These are phyloP conservation scores for Pichia sp. DNA, from an alignment of 1,139 yeast species.

Conservation along the genomic window DNA sequence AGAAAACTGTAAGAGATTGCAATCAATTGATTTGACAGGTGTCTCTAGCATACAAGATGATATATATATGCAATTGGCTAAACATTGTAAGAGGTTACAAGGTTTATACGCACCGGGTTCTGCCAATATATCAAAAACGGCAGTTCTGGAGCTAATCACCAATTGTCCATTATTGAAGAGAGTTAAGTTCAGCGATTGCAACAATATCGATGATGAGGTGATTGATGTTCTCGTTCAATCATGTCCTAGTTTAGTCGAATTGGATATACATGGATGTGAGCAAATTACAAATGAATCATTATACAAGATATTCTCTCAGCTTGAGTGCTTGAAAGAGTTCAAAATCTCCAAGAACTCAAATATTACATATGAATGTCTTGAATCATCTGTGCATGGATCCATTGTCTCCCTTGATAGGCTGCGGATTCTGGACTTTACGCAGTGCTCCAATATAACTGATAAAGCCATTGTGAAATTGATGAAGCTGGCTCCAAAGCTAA, in stretches of 20 bases:
- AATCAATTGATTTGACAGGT: slow-evolving; percentile 87
- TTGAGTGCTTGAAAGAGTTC: slow-evolving; percentile 73
- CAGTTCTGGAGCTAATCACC: slow-evolving; percentile 52
- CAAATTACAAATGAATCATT: slow-evolving; percentile 60
- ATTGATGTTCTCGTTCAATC: slow-evolving; percentile 54
- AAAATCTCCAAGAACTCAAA: slow-evolving; percentile 70
- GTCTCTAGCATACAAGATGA: slow-evolving; percentile 63
- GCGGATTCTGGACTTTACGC: slow-evolving; percentile 79
- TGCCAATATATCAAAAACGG: slow-evolving; percentile 54
- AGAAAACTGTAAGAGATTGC: slow-evolving; percentile 59
- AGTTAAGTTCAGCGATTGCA: slow-evolving; percentile 72
- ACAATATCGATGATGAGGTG: slow-evolving; percentile 59
- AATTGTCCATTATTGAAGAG: slow-evolving; percentile 75
- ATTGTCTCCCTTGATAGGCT: slow-evolving; percentile 42
- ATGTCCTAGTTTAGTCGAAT: slow-evolving; percentile 80
- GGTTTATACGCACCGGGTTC: slow-evolving; percentile 91
- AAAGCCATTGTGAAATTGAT: slow-evolving; percentile 69
- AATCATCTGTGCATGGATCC: slow-evolving; percentile 31
- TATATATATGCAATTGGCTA: slow-evolving; percentile 63
- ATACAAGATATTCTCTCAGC: slow-evolving; percentile 51
- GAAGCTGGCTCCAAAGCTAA: slow-evolving; percentile 68
- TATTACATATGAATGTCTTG: slow-evolving; percentile 59
- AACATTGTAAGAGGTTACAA: slow-evolving; percentile 68
- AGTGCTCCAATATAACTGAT: slow-evolving; percentile 79
- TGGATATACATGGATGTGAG: slow-evolving; percentile 83